Evolutionary conservation across 2,329 filamentous ascomycete genomes (phyloP).

Genomic region (Hypoxylon sp.): DNA sequence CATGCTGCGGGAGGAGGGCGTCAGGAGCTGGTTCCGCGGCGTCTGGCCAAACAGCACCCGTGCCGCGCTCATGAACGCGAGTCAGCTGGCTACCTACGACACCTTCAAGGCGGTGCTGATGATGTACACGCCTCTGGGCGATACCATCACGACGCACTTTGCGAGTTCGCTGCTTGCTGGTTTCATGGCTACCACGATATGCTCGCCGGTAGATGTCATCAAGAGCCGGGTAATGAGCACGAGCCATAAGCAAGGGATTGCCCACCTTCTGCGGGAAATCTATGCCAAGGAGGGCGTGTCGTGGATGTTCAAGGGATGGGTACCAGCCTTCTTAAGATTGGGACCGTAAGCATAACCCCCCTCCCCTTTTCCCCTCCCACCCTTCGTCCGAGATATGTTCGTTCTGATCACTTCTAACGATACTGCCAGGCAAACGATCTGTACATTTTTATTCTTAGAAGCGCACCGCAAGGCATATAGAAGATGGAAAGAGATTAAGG

Average conservation of each 20-base stretch:
- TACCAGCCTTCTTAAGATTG: conserved; percentile 74
- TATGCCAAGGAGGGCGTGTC: conserved; percentile 73
- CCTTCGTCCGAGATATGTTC: background rate
- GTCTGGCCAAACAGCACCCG: conserved; percentile 83
- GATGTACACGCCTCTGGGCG: conserved; percentile 69
- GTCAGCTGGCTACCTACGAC: conserved; percentile 85
- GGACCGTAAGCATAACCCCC: conserved; percentile 61
- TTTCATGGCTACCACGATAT: conserved; percentile 84
- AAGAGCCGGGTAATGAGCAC: conserved; percentile 89
- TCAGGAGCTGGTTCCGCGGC: conserved; percentile 79
- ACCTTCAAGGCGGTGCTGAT: conserved; percentile 77
- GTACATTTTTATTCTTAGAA: conserved; percentile 86
- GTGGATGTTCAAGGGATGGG: conserved; percentile 93
- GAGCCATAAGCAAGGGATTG: conserved; percentile 59
- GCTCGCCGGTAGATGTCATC: conserved; percentile 86
- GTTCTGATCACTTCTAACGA: background rate
- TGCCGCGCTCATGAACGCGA: conserved; percentile 87
- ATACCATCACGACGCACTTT: conserved; percentile 81
- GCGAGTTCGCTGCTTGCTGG: conserved; percentile 79
- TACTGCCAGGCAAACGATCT: conserved; percentile 73
- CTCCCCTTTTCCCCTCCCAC: background rate
- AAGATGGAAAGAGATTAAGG: conserved; percentile 56
- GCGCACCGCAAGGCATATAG: conserved; percentile 83
- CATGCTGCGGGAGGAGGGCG: conserved; percentile 87
- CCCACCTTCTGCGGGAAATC: conserved; percentile 69